Evolutionary conservation across 805 yeast species (phyloP).

Genomic region (Brettanomyces nanus): DNA sequence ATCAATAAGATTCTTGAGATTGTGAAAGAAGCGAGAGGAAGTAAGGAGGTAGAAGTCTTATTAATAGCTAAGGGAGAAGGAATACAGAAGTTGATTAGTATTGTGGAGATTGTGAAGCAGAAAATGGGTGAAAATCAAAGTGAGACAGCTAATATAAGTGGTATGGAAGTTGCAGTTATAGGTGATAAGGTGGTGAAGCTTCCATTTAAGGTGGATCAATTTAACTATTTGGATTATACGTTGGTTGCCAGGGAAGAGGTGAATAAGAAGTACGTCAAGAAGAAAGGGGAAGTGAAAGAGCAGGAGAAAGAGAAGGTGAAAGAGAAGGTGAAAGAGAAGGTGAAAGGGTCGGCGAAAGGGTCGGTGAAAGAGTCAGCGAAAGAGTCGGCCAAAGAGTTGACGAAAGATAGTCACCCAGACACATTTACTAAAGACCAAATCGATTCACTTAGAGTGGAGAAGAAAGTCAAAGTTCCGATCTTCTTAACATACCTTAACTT

Average conservation of each 20-base stretch:
- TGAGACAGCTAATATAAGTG: constrained; percentile 10
- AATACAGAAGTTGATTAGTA: constrained; percentile 23
- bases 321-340: too few species aligned
- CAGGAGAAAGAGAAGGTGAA: constrained; percentile 2
- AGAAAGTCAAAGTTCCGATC: constrained; percentile 14
- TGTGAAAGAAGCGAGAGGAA: neutral
- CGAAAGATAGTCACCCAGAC: neutral
- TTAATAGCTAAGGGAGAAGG: constrained; percentile 14
- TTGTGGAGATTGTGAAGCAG: constrained; percentile 25
- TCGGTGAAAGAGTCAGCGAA: neutral
- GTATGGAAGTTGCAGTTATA: constrained; percentile 3
- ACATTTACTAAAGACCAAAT: constrained; percentile 6
- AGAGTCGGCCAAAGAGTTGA: neutral
- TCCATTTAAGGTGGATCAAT: constrained; percentile 11
- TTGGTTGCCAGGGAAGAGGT: neutral
- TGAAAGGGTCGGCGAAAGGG: neutral
- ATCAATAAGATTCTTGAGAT: neutral
- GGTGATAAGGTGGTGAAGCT: constrained; percentile 2
- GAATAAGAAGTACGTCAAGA: constrained; percentile 1
- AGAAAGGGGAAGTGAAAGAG: neutral
- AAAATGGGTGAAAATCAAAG: constrained; percentile 13
- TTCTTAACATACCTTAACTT: constrained; percentile 15
- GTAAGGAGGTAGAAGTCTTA: constrained; percentile 10
- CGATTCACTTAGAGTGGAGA: constrained; percentile 9
- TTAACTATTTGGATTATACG: constrained; percentile 17